phyloP scores from a whole-genome alignment of 2,329 filamentous ascomycete genomes.

The Trichoderma afroharzianum region DNA sequence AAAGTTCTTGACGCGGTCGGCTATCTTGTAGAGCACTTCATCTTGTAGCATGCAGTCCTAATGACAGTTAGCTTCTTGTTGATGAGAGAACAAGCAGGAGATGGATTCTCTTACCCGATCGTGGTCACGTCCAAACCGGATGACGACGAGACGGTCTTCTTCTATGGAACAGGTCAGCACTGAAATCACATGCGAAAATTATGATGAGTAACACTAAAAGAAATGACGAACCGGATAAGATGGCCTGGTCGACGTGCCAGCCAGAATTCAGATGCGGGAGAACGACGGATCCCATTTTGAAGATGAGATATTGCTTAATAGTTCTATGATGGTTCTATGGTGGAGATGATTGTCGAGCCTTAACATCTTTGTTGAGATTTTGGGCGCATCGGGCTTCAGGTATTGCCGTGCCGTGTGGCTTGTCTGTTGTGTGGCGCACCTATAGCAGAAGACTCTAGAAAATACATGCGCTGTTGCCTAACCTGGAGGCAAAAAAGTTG shows the following conservation, averaged over 20 bases:
- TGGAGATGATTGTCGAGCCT: background rate
- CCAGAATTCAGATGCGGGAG: slow-evolving; percentile 86
- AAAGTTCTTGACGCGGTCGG: slow-evolving; percentile 90
- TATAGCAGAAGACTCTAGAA: no score
- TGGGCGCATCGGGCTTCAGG: slow-evolving; percentile 7
- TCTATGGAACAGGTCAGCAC: slow-evolving; percentile 47
- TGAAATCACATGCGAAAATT: background rate
- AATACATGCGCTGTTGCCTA: background rate
- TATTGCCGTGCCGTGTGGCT: slow-evolving; percentile 15
- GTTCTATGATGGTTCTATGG: background rate
- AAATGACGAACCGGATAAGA: slow-evolving; percentile 40
- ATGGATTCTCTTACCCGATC: slow-evolving; percentile 49
- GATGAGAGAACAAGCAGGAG: background rate
- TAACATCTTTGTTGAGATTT: background rate
- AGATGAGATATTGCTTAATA: slow-evolving; percentile 1
- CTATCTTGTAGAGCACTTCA: slow-evolving; percentile 91
- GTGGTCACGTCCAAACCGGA: slow-evolving; percentile 86
- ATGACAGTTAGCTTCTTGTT: slow-evolving; percentile 58
- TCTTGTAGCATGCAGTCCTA: slow-evolving; percentile 70
- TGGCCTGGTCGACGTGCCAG: slow-evolving; percentile 98
- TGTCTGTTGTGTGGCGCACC: background rate
- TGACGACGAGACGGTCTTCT: slow-evolving; percentile 88
- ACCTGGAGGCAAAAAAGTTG: background rate
- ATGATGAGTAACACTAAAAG: background rate
- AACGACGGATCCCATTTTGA: slow-evolving; percentile 72